Conservation (phyloP, 495 filamentous ascomycete genomes). For the Penicillium verhagenii region DNA sequence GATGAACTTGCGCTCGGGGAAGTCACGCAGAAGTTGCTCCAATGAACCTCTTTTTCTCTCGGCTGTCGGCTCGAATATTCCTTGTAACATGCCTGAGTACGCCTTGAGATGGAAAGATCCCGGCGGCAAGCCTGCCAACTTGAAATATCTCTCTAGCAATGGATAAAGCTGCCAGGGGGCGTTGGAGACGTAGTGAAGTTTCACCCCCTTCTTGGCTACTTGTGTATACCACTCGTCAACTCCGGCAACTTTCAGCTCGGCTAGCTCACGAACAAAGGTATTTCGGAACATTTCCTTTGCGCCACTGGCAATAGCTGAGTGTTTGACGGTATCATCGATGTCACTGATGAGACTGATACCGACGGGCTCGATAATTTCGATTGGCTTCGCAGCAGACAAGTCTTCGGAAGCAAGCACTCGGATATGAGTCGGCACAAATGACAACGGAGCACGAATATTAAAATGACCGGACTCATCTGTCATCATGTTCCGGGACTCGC, state of each 20-base stretch:
- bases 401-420: constrained; percentile 83
- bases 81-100: constrained; percentile 92
- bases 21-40: constrained; percentile 82
- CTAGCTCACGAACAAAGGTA: constrained; percentile 83
- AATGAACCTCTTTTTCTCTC: constrained; percentile 88
- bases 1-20: constrained; percentile 85
- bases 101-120: constrained; percentile 94
- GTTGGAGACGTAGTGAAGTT: constrained; percentile 89
- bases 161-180: constrained; percentile 96
- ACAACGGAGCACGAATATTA: constrained; percentile 66
- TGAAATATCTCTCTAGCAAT: constrained; percentile 78
- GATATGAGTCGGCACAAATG: constrained; percentile 88
- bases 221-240: constrained; percentile 85
- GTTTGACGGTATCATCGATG: constrained; percentile 97
- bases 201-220: constrained; percentile 74
- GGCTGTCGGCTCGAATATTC: constrained; percentile 95
- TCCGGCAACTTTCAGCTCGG: constrained; percentile 76
- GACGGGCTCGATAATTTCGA: constrained; percentile 71
- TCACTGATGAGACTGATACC: constrained; percentile 95
- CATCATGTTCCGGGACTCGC: constrained; percentile 72
- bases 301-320: constrained; percentile 82
- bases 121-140: constrained; percentile 72
- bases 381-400: constrained; percentile 72
- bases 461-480: constrained; percentile 93
- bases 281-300: constrained; percentile 94